Evolutionary conservation across 768 basidiomycete species (phyloP), one percentile per base, ranked within the genome.

Genomic region (Leccinum fibrillosum): DNA sequence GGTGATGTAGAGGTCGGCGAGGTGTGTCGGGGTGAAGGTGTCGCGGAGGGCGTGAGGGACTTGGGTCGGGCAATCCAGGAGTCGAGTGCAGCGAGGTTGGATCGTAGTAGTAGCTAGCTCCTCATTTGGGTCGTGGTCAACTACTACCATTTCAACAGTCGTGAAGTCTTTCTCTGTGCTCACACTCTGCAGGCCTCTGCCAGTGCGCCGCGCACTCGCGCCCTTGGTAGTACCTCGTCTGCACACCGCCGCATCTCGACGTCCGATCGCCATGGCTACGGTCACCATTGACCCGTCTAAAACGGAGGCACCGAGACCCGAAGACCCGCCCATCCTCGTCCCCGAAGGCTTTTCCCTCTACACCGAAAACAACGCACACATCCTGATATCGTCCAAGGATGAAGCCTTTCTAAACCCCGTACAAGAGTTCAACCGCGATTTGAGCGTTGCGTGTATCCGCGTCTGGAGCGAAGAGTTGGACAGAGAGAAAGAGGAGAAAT

Each of bases 401-500:
- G 89, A 90, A 57, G 92, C 95, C 2, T 99, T 99, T 73, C 75
- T 98, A 59, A 99, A 99, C 69, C 96, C 97, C 6, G 89, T 98
- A 12, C 97, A 99, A 70, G 93, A 99, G 73, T 99, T 97, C 79
- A 99, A 99, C 75, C 82, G 97, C 39, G 97, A 99, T 74, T 72
- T 92, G 49, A 94, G 91, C 62, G 86, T 98, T 45, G 92, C 94
- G 21, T 90, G 89, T 62, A 98, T 99, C 56, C 80, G 86, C 30
- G 84, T 86, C 4, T 99, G 94, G 94, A 88, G 90, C 58, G 89
- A 94, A 66, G 77, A 86, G 55, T 53, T 83, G 42, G 82, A 89
- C 68, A 79, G 74, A 67, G 75, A 76, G 55, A 93, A 89, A 75
- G 79, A 84, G 68, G 76, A 71, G 59, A 82, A 76, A 64, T 92